Evolutionary conservation across 2,329 filamentous ascomycete species (phyloP).

Genomic region (Cytospora schulzeri): DNA sequence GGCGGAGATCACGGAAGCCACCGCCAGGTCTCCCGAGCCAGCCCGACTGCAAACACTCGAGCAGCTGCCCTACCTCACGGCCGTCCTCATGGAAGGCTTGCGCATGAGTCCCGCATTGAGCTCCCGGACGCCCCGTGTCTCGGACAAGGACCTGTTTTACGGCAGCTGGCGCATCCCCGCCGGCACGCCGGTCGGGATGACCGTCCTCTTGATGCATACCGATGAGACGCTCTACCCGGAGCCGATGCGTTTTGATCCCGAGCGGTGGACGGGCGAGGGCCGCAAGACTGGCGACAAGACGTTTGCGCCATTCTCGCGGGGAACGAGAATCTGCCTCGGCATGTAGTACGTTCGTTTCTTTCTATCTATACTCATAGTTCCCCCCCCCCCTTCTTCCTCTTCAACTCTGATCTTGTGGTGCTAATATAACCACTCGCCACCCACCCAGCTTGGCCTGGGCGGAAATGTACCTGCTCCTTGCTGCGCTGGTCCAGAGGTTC

Average conservation of each 20-base stretch:
- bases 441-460: constrained; percentile 29
- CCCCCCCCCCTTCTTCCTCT: background rate
- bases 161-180: constrained; percentile 31
- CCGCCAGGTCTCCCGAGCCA: background rate
- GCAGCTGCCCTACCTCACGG: constrained; percentile 43
- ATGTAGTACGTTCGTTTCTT: constrained; percentile 25
- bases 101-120: constrained; percentile 46
- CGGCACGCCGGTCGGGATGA: constrained; percentile 36
- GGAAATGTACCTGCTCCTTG: constrained; percentile 31
- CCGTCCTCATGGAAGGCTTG: constrained; percentile 48
- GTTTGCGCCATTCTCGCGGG: constrained; percentile 27
- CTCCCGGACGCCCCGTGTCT: constrained; percentile 42
- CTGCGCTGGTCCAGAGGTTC: constrained; percentile 30
- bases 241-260: constrained; percentile 24
- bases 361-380: background rate
- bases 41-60: background rate
- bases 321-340: constrained; percentile 32
- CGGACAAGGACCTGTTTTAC: constrained; percentile 11
- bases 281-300: constrained; percentile 27
- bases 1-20: constrained; percentile 35
- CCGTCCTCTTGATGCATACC: constrained; percentile 31
- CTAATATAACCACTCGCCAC: background rate
- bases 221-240: constrained; percentile 32
- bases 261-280: constrained; percentile 7
- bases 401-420: background rate